Evolutionary conservation across 345 rosid genomes (phyloP), one percentile per base, ranked within the genome.

Genomic region (Linum trigynum): DNA sequence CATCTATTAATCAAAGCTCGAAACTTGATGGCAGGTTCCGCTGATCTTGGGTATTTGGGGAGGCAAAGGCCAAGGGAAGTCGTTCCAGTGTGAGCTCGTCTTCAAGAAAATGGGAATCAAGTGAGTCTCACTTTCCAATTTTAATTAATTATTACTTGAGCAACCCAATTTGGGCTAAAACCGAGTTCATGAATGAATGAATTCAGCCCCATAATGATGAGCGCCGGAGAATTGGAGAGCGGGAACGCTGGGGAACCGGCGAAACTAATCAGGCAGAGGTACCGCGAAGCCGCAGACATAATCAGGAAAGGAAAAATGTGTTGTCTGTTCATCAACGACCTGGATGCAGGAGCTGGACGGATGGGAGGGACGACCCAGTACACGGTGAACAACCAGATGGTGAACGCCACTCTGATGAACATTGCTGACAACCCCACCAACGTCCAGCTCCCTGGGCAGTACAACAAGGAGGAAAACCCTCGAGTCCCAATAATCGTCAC

Each of bases 231-330:
- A 63, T 36, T 83, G 59, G 87, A 81, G 70, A 83, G 87, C 56
- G 83, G 87, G 7, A 83, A 79, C 3, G 87, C 85, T 0, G 85
- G 87, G 45, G 85, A 83, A 71, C 87, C 87, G 0, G 87, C 87
- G 0, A 83, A 83, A 64, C 65, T 83, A 69, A 73, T 81, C 62
- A 75, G 85, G 59, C 85, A 83, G 67, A 77, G 85, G 61, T 83
- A 83, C 55, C 76, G 83, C 6, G 83, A 83, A 80, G 83, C 85
- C 7, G 77, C 75, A 1, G 87, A 80, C 65, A 73, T 81, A 8
- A 77, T 83, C 53, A 69, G 62, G 57, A 83, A 79, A 56, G 87
- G 83, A 50, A 81, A 80, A 50, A 80, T 83, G 82, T 83, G 85
- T 64, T 78, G 83, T 66, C 82, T 83, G 55, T 83, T 80, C 57